Conservation (phyloP, 2,329 filamentous ascomycete species). For the Blastomyces gilchristii region DNA sequence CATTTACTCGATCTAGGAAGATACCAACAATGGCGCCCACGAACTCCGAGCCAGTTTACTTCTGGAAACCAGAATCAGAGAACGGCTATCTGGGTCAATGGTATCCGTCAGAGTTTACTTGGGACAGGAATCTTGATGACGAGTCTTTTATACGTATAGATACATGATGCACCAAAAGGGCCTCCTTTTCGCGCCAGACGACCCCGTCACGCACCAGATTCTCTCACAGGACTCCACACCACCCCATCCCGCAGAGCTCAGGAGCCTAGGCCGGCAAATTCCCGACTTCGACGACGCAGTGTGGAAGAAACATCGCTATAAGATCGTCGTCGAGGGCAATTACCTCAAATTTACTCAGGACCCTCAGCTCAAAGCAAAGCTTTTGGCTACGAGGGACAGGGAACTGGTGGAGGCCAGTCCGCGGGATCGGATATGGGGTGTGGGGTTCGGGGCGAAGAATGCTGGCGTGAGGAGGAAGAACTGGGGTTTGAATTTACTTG, state of each 20-base stretch:
- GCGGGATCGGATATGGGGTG: constrained; percentile 27
- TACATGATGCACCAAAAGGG: constrained; percentile 32
- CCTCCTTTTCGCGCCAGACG: constrained; percentile 23
- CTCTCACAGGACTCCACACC: constrained; percentile 18
- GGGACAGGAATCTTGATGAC: constrained; percentile 5
- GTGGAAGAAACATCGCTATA: constrained; percentile 22
- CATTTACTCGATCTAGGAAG: not conserved
- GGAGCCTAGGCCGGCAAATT: constrained; percentile 25
- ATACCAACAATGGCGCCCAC: not conserved
- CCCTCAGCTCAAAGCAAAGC: constrained; percentile 18
- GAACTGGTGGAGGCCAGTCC: constrained; percentile 29
- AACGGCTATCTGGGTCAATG: constrained; percentile 20
- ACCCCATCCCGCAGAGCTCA: constrained; percentile 18
- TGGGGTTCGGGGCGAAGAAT: constrained; percentile 25
- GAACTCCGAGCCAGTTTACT: constrained; percentile 13
- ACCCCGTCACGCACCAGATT: constrained; percentile 21
- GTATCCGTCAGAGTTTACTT: constrained; percentile 17
- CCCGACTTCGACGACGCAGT: constrained; percentile 23
- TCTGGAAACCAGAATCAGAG: constrained; percentile 18
- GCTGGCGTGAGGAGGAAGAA: constrained; percentile 20
- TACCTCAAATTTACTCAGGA: constrained; percentile 27
- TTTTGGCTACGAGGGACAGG: constrained; percentile 24
- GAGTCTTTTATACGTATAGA: not conserved
- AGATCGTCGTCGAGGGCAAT: constrained; percentile 25
- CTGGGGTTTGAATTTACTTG: constrained; percentile 28